Conservation (phyloP, 257 asterid genomes). For the Solanum sejunctum region DNA sequence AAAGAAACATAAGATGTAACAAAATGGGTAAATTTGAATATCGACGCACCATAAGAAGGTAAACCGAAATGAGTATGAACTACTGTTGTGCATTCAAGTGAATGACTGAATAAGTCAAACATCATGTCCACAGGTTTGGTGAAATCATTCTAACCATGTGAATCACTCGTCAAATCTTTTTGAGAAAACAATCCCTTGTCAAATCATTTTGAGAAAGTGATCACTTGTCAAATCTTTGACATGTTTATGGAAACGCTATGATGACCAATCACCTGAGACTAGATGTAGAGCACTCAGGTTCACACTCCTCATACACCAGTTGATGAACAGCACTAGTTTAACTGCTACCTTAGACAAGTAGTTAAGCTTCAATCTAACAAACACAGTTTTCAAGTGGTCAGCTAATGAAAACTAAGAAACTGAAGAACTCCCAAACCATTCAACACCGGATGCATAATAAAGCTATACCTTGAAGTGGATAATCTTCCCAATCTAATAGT, state of each 20-base stretch:
- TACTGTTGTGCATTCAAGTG: background rate
- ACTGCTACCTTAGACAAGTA: background rate
- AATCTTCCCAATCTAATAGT: background rate
- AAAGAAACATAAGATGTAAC: background rate
- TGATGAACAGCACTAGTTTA: background rate
- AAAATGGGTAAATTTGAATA: background rate
- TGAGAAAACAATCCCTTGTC: background rate
- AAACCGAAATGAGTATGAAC: background rate
- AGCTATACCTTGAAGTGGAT: background rate
- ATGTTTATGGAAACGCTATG: background rate
- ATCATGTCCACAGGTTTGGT: background rate
- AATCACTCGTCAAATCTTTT: background rate
- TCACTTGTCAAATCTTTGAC: background rate
- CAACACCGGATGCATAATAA: background rate
- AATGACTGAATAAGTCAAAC: background rate
- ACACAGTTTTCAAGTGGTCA: background rate
- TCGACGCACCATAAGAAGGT: background rate
- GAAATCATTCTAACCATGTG: background rate
- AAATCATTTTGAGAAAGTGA: background rate
- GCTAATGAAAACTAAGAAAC: background rate
- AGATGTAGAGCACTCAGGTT: background rate
- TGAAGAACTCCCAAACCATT: background rate
- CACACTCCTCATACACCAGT: background rate
- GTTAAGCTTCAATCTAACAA: background rate
- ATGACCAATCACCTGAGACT: background rate